Evolutionary conservation across 257 asterid species (phyloP), one percentile per base, ranked within the genome.

Genomic region (Solanum pinnatisectum): DNA sequence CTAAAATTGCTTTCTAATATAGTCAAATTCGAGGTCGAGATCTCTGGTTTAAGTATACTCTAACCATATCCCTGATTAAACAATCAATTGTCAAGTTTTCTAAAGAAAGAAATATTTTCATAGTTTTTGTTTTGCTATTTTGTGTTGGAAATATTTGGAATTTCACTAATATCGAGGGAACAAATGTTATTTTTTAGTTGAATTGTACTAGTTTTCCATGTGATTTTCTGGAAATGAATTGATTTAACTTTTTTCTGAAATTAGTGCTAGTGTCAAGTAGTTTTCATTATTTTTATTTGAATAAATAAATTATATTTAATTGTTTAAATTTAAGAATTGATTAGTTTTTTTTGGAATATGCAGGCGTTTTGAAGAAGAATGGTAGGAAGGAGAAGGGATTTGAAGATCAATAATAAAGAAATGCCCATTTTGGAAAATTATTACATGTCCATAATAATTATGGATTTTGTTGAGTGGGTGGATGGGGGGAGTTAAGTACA

Each of bases 331-430:
- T 65, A 30, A 14, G 72, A 37, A 25, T 65, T 77, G 60, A 27
- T 46, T 70, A 18, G 86, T 36, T 11, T 20, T 83, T 11, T 0
- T 8, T 44, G 15, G 22, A 6, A 59, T 72, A 59, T 87, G 91
- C 93, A 93, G 96, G 92, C 79, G 87, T 67, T 46, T 10, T 92
- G 92, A 88, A 44, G 89, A 93, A 83, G 84, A 52, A 6, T 33
- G 86, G 76, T 7, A 83, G 89, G 85, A 82, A 88, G 84, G 91
- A 56, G 87, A 91, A 87, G 79, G 94, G 93, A 74, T 93, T 88
- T 87, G 92, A 73, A 77, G 93, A 90, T 63, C 90, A 86, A 87
- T 88, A 87, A 89, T 91, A 88, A 79, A 3, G 27, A 79, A 23
- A 15, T 44, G 40, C 10, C 16, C n/a, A 15, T 44, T 79, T 79